These are phyloP conservation scores for Naganishia vishniacii DNA, from an alignment of 768 basidiomycete genomes.

Conservation along the genomic window DNA sequence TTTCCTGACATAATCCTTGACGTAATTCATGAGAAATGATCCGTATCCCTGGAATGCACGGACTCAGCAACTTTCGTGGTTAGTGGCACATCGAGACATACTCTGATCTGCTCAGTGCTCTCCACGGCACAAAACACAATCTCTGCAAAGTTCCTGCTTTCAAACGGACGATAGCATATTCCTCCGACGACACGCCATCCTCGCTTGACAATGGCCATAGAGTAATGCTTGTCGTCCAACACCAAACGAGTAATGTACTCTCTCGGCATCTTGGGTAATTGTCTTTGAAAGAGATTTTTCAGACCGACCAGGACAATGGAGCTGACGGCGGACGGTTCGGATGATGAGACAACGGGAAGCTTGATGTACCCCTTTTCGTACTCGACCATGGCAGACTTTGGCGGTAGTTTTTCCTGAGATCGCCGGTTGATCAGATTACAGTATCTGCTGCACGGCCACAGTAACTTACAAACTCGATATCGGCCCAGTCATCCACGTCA, in stretches of 20 bases:
- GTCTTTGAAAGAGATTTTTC: conserved; percentile 93
- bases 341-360: conserved; percentile 77
- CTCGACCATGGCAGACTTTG: conserved; percentile 75
- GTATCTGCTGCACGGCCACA: no score
- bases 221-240: conserved; percentile 84
- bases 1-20: conserved; percentile 82
- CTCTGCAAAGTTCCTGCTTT: conserved; percentile 89
- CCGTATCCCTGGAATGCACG: conserved; percentile 74
- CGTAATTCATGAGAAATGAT: conserved; percentile 96
- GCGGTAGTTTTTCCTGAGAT: conserved; percentile 52
- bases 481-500: conserved; percentile 44
- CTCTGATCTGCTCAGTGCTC: conserved; percentile 94
- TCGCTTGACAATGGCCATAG: conserved; percentile 86
- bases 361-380: conserved; percentile 75
- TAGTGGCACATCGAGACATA: conserved; percentile 39
- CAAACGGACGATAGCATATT: conserved; percentile 93
- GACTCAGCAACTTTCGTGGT: not conserved
- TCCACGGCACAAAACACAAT: conserved; percentile 98
- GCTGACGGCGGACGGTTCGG: conserved; percentile 63
- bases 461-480: conserved; percentile 46
- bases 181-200: conserved; percentile 96
- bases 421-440: not conserved
- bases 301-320: conserved; percentile 84
- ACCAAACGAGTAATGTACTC: conserved; percentile 97
- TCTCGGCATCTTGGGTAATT: conserved; percentile 96